Evolutionary conservation across 2,329 filamentous ascomycete genomes (phyloP).

Genomic region (Didymella lethalis): DNA sequence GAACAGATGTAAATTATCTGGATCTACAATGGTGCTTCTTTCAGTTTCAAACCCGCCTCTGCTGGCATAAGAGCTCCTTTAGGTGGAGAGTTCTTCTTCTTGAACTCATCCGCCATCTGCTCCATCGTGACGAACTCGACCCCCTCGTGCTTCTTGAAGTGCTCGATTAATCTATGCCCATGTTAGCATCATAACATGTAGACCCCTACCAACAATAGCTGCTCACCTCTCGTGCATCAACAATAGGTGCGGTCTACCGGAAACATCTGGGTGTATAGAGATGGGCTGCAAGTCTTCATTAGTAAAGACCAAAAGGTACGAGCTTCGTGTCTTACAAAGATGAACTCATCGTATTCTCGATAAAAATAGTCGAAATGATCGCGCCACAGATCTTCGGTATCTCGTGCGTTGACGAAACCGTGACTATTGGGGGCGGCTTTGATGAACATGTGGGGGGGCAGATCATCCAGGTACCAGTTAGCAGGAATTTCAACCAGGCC

Average conservation of each 20-base stretch:
- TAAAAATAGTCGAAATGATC: conserved; percentile 78
- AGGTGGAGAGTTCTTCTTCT: conserved; percentile 66
- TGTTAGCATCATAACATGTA: not conserved
- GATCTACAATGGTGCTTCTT: conserved; percentile 29
- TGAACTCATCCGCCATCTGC: conserved; percentile 76
- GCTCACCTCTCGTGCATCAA: conserved; percentile 73
- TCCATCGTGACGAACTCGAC: conserved; percentile 75
- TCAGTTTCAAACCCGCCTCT: conserved; percentile 61
- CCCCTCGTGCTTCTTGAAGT: conserved; percentile 69
- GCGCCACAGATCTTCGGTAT: conserved; percentile 70
- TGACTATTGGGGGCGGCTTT: conserved; percentile 70
- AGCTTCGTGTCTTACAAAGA: conserved; percentile 65
- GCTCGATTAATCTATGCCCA: conserved; percentile 64
- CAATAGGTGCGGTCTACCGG: conserved; percentile 72
- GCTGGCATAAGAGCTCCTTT: conserved; percentile 69
- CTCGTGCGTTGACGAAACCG: conserved; percentile 63
- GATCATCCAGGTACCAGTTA: conserved; percentile 67
- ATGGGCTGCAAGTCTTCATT: conserved; percentile 58
- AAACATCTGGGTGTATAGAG: conserved; percentile 74
- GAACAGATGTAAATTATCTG: not conserved
- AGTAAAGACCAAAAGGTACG: not conserved
- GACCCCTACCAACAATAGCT: not conserved
- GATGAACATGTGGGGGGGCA: conserved; percentile 74
- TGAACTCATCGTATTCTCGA: conserved; percentile 76
- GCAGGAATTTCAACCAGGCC: conserved; percentile 72